Evolutionary conservation across 2,329 filamentous ascomycete species (phyloP).

Genomic region (Talaromyces sp.): DNA sequence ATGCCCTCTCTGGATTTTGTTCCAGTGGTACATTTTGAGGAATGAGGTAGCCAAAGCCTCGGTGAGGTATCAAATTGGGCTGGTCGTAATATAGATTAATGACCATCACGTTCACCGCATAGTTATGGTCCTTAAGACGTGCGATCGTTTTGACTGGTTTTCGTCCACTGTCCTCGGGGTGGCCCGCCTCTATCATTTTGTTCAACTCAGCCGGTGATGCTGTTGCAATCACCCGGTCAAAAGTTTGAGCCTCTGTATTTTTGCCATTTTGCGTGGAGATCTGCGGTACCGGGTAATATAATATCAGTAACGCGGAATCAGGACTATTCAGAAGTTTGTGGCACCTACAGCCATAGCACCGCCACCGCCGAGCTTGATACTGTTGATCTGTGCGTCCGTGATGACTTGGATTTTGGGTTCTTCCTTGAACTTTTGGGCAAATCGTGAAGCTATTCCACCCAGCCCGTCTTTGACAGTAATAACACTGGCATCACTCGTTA

Average conservation of each 20-base stretch:
- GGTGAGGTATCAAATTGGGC: conserved; percentile 58
- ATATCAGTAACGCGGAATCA: background rate
- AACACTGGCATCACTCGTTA: conserved; percentile 28
- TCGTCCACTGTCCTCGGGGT: conserved; percentile 7
- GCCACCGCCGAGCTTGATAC: conserved; percentile 31
- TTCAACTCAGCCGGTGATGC: conserved; percentile 25
- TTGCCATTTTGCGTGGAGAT: conserved; percentile 7
- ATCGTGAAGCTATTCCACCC: conserved; percentile 52
- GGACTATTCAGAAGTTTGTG: background rate
- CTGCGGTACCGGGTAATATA: background rate
- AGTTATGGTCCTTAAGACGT: conserved; percentile 38
- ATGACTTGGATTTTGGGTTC: conserved; percentile 58
- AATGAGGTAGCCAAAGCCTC: conserved; percentile 88
- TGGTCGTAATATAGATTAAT: conserved; percentile 82
- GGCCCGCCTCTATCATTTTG: conserved; percentile 17
- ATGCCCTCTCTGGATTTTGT: conserved; percentile 74
- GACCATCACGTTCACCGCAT: conserved; percentile 78
- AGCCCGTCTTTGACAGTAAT: conserved; percentile 55
- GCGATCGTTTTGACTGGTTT: conserved; percentile 18
- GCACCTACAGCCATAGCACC: conserved; percentile 22
- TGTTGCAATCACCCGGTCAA: conserved; percentile 31
- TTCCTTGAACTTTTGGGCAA: conserved; percentile 41
- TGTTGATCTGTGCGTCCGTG: conserved; percentile 45
- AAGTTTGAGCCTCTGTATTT: conserved; percentile 7
- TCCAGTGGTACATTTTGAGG: conserved; percentile 66